Base-by-base conservation (phyloP, 192 early-diverging fungal species). In the Chytriomyces sp. region DNA sequence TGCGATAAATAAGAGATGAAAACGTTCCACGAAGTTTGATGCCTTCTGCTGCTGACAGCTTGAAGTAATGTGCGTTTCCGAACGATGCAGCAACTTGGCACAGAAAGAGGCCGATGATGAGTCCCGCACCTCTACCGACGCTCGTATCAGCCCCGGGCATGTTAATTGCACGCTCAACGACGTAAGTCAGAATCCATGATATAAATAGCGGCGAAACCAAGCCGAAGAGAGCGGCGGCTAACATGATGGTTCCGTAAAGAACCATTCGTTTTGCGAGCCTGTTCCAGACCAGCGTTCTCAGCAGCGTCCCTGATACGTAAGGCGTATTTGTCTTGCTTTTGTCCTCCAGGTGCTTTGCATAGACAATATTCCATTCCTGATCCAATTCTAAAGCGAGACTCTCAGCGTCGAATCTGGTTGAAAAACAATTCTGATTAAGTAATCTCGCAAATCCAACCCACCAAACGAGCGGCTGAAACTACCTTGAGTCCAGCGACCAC, bases 1-100 rank as follows among this genome's bases (percentile, higher is more conserved):
- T 92, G 45, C 86, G 85, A 77, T 90, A 92, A 64, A 92, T 85
- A 64, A 84, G 47, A 9, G 81, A 82, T 20, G 83, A 82, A 35
- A 92, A 66, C 8, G 87, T 82, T 1, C 83, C 79, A 7, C 87
- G 82, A 11, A 89, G 47, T 6, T 79, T 76, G 72, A 92, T 84
- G 16, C 82, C 81, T 45, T 72, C 66, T 20, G 68, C 72, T 26
- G 62, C 59, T 10, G 75, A 64, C 5, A 79, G 18, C 50, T 82
- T 75, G 78, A 85, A 88, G 68, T 72, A 88, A 66, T 80, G 68
- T 73, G 74, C 77, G 67, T 77, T 76, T 45, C 67, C 18, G 24
- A 88, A 64, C 0, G 85, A 75, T 47, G 63, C 61, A 20, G 72
- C 8, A 61, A 78, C 43, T 64, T 78, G 77, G 24, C 23, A 11